Conservation (phyloP, 1,139 yeast species). For the Wickerhamiella pararugosa region DNA sequence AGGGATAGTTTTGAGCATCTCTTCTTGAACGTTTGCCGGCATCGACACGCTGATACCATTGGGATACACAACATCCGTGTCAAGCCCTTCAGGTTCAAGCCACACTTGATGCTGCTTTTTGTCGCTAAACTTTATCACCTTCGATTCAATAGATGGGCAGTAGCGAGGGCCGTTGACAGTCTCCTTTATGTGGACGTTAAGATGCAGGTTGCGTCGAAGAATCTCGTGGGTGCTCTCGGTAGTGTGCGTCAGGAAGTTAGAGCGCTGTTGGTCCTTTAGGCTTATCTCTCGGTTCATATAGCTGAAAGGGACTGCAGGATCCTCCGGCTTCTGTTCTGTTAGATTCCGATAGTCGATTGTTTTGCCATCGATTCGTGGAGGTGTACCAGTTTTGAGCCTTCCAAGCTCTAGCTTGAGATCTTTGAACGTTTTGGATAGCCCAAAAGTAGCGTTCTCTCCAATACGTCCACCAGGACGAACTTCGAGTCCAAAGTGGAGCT, state of each 20-base stretch:
- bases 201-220: conserved; percentile 53
- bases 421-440: conserved; percentile 62
- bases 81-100: conserved; percentile 94
- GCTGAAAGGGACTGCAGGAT: conserved; percentile 81
- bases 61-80: conserved; percentile 77
- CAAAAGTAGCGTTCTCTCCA: conserved; percentile 86
- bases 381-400: conserved; percentile 91
- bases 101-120: conserved; percentile 70
- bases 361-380: conserved; percentile 65
- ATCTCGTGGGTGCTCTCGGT: conserved; percentile 60
- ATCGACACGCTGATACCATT: conserved; percentile 92
- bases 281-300: conserved; percentile 55
- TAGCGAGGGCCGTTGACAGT: conserved; percentile 94
- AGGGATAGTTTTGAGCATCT: conserved; percentile 60
- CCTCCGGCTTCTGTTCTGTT: conserved; percentile 60
- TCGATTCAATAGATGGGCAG: conserved; percentile 93
- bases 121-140: conserved; percentile 65
- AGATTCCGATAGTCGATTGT: conserved; percentile 54
- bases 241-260: conserved; percentile 69
- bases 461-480: conserved; percentile 82
- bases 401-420: conserved; percentile 76
- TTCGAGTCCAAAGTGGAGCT: conserved; percentile 77
- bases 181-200: conserved; percentile 81
- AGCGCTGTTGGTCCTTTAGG: conserved; percentile 36
- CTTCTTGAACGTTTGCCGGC: conserved; percentile 84